Conservation (phyloP, 2,329 filamentous ascomycete genomes). For the Lachnellula cervina region DNA sequence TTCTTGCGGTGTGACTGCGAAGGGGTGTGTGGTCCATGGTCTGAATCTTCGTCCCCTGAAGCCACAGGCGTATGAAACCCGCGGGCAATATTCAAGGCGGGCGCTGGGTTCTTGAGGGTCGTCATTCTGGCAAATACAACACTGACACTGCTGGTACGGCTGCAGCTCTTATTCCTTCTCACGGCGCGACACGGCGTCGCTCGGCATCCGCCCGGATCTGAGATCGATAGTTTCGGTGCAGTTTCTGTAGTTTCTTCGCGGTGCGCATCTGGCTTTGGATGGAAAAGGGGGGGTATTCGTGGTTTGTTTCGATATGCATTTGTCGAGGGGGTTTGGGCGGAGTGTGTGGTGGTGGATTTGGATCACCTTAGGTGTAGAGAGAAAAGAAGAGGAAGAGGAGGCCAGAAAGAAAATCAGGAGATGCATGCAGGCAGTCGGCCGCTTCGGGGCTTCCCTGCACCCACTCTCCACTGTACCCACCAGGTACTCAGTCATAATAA, state of each 20-base stretch:
- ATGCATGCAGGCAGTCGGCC: too few species aligned
- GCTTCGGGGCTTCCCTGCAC: too few species aligned
- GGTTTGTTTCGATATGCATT: conserved; percentile 32
- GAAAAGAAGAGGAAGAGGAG: conserved; percentile 6
- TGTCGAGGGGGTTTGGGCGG: conserved; percentile 13
- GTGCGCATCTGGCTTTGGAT: conserved; percentile 29
- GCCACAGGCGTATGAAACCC: conserved; percentile 33
- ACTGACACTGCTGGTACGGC: background rate
- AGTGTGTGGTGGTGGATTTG: conserved; percentile 3
- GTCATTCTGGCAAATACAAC: background rate
- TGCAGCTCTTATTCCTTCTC: conserved; percentile 6
- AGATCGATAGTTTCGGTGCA: conserved; percentile 32
- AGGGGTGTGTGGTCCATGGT: conserved; percentile 38
- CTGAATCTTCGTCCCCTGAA: conserved; percentile 52
- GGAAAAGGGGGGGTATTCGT: conserved; percentile 15
- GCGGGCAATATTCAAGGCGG: conserved; percentile 30
- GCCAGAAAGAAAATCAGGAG: background rate
- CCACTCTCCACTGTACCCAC: too few species aligned
- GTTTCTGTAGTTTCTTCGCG: conserved; percentile 28
- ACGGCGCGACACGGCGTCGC: conserved; percentile 33
- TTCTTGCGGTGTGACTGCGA: conserved; percentile 30
- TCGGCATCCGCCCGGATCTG: conserved; percentile 32
- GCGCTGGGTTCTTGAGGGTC: conserved; percentile 13
- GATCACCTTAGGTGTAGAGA: conserved; percentile 24
- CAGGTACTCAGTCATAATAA: too few species aligned